Percentiles rank a stretch among this genome's conserved stretches.
Evolutionary conservation across 495 filamentous ascomycete genomes (phyloP).

Genomic region (Penicillium roqueforti): DNA sequence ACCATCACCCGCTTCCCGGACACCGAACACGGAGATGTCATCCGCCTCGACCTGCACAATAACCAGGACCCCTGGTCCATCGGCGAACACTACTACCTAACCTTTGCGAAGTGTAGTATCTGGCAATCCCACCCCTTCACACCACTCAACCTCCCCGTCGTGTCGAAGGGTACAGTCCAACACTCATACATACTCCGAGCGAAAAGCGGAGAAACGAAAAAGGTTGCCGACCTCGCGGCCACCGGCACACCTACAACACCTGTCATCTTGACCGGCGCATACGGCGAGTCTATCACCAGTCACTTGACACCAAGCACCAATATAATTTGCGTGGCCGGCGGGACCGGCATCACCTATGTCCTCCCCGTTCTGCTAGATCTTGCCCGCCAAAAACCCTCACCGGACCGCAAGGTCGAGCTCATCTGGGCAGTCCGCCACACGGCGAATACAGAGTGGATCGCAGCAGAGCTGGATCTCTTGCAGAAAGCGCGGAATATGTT

Average conservation of each 20-base stretch:
- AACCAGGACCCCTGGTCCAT: slow-evolving; percentile 53
- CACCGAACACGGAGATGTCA: slow-evolving; percentile 46
- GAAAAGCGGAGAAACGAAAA: slow-evolving; percentile 56
- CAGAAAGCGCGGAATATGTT: slow-evolving; percentile 30
- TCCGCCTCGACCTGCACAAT: slow-evolving; percentile 54
- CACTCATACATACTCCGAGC: slow-evolving; percentile 62
- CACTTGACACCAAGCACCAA: slow-evolving; percentile 43
- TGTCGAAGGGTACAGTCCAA: slow-evolving; percentile 25
- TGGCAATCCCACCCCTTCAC: slow-evolving; percentile 71
- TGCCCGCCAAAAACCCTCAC: slow-evolving; percentile 24
- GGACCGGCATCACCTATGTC: slow-evolving; percentile 61
- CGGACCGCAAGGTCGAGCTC: slow-evolving; percentile 46
- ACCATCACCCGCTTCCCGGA: slow-evolving; percentile 46
- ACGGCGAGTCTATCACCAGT: slow-evolving; percentile 49
- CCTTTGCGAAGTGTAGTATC: slow-evolving; percentile 54
- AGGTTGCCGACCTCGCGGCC: slow-evolving; percentile 42
- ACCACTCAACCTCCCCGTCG: slow-evolving; percentile 45
- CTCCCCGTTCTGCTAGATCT: slow-evolving; percentile 51
- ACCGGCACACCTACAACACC: slow-evolving; percentile 34
- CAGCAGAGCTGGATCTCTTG: slow-evolving; percentile 49
- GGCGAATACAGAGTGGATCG: slow-evolving; percentile 55
- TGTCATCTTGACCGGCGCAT: slow-evolving; percentile 55
- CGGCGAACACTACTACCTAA: slow-evolving; percentile 64
- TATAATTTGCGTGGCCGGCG: slow-evolving; percentile 58
- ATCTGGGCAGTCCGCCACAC: slow-evolving; percentile 57